Base-by-base conservation (phyloP, 31 red algal genomes). In the Porphyra umbilicalis region DNA sequence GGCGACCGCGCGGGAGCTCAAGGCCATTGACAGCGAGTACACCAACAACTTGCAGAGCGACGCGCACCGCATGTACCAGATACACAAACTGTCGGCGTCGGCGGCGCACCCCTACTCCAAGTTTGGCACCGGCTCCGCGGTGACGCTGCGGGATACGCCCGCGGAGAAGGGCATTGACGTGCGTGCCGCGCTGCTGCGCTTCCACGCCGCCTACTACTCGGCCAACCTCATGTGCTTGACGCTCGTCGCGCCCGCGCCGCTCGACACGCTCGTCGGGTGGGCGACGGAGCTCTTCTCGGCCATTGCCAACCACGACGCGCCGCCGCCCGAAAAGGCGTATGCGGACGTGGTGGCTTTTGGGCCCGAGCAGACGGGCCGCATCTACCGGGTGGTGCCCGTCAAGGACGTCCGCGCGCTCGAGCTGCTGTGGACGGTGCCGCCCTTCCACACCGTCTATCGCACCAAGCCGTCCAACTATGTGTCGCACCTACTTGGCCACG, bases 21-120 rank as follows among this genome's bases (percentile, higher is more conserved):
- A 94, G 33, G 97, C 97, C 38, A 93, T 99, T 6, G 88, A 99
- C 81, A 93, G 94, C 6, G 97, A 99, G 80, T 88, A 99, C 83
- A 79, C 88, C 40, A 99, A 94, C 84, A 99, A 99, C 88, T 42
- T 95, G 74, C 91, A 94, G 78, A 90, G 76, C 39, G 97, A 99
- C 76, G 34, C 81, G 25, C 77, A 93, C 36, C 87, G 97, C 36
- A 74, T 89, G 39, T 96, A 87, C 83, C 91, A 96, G 76, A 75
- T 99, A 1, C 78, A 42, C 40, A 88, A 91, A 31, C 42, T 79
- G 7, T 34, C 86, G 35, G 86, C 89, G 37, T 84, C 90, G 36
- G 88, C 88, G 18, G 39, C 79, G 35, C 97, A 99, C 81, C 93
- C 93, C 32, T 93, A 81, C 79, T 80, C 75, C 81, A 95, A 95